Evolutionary conservation across 1,139 yeast genomes (phyloP).

Genomic region (Lodderomyces margitis): DNA sequence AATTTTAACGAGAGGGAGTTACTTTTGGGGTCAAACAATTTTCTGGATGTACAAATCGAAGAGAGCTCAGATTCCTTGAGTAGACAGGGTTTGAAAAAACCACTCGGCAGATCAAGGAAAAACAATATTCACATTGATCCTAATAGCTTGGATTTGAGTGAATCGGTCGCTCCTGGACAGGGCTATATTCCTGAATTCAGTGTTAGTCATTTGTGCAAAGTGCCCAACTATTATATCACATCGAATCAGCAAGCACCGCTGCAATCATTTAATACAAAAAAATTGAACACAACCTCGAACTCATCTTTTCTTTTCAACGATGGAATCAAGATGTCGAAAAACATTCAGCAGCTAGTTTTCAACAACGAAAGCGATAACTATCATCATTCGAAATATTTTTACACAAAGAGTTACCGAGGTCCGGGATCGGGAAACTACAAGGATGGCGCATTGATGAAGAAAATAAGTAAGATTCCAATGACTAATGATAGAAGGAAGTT

Average conservation of each 20-base stretch:
- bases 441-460: constrained; percentile 43
- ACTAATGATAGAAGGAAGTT: constrained; percentile 17
- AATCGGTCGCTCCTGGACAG: constrained; percentile 45
- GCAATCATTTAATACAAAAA: constrained; percentile 18
- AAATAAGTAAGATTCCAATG: constrained; percentile 35
- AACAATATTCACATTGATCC: constrained; percentile 38
- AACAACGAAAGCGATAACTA: constrained; percentile 37
- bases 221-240: constrained; percentile 43
- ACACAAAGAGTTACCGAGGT: constrained; percentile 42
- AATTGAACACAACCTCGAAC: constrained; percentile 20
- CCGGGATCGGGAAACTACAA: constrained; percentile 50
- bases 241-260: constrained; percentile 24
- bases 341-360: constrained; percentile 36
- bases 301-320: constrained; percentile 24
- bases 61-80: constrained; percentile 11
- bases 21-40: constrained; percentile 29
- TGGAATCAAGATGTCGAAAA: constrained; percentile 29
- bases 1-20: constrained; percentile 32
- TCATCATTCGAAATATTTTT: constrained; percentile 39
- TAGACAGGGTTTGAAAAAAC: constrained; percentile 21
- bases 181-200: constrained; percentile 47
- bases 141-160: constrained; percentile 38
- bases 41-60: constrained; percentile 23
- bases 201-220: constrained; percentile 41
- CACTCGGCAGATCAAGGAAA: constrained; percentile 33